Evolutionary conservation across 176 grass and related monocot species (phyloP).

Genomic region (Musa schizocarpa): DNA sequence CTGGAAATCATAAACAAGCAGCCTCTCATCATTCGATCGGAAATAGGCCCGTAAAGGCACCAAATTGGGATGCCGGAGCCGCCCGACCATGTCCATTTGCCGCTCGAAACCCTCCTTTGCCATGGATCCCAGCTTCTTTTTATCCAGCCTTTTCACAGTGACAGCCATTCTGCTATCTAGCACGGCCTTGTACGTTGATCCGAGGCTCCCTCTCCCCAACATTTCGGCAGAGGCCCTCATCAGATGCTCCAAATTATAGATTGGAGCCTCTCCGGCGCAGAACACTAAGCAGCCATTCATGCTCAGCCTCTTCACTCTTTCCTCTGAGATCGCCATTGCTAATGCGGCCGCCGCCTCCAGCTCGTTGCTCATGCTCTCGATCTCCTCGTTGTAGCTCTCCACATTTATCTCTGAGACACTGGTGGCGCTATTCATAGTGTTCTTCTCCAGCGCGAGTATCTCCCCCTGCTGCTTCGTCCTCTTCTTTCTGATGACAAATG

Average conservation of each 20-base stretch:
- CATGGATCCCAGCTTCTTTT: slow-evolving; percentile 40
- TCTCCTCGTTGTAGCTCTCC: slow-evolving; percentile 26
- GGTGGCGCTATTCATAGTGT: neutral
- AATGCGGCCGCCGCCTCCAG: slow-evolving; percentile 32
- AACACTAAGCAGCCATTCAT: slow-evolving; percentile 77
- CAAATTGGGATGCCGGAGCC: slow-evolving; percentile 75
- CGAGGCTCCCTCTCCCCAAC: slow-evolving; percentile 78
- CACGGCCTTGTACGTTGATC: slow-evolving; percentile 87
- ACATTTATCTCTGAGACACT: slow-evolving; percentile 27
- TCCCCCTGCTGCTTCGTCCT: slow-evolving; percentile 28
- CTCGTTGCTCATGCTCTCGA: slow-evolving; percentile 46
- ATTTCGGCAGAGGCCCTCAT: slow-evolving; percentile 94
- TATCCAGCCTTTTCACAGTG: slow-evolving; percentile 83
- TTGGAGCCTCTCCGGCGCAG: slow-evolving; percentile 67
- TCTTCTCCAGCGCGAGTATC: slow-evolving; percentile 46
- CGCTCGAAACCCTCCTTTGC: slow-evolving; percentile 71
- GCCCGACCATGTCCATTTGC: slow-evolving; percentile 80
- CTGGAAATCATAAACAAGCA: slow-evolving; percentile 94
- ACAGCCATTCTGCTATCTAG: slow-evolving; percentile 52
- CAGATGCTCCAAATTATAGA: slow-evolving; percentile 82
- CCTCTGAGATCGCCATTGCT: slow-evolving; percentile 68
- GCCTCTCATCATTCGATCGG: slow-evolving; percentile 84
- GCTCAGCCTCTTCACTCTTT: slow-evolving; percentile 56
- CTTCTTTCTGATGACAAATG: slow-evolving; percentile 41
- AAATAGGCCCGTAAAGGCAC: slow-evolving; percentile 78